Conservation (phyloP, 495 filamentous ascomycete species). For the Aspergillus campestris region DNA sequence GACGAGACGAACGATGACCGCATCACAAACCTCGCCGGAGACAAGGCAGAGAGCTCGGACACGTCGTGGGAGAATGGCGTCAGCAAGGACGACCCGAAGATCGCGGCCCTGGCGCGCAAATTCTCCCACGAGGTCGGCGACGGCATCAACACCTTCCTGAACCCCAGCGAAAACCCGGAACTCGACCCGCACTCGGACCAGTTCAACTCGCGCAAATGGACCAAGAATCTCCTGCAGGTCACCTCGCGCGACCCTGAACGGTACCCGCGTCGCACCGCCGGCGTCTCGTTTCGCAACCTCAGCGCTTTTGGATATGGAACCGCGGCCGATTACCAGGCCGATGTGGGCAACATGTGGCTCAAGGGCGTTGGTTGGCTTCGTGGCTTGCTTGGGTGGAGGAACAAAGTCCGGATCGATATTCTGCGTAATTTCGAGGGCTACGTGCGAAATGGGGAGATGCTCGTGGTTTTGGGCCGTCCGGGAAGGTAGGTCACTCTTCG, state of each 20-base stretch:
- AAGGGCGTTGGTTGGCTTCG: slow-evolving; percentile 39
- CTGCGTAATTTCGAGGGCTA: slow-evolving; percentile 70
- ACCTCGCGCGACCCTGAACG: slow-evolving; percentile 33
- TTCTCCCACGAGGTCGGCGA: slow-evolving; percentile 24
- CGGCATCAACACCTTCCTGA: slow-evolving; percentile 37
- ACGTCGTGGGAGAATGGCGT: slow-evolving; percentile 17
- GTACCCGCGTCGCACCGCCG: slow-evolving; percentile 34
- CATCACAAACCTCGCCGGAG: background rate
- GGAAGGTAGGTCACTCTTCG: slow-evolving; percentile 49
- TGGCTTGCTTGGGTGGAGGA: slow-evolving; percentile 38
- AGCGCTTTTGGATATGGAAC: slow-evolving; percentile 67
- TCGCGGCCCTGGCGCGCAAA: slow-evolving; percentile 31
- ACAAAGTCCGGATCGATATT: slow-evolving; percentile 60
- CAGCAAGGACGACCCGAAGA: slow-evolving; percentile 22
- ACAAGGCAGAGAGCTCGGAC: slow-evolving; percentile 11
- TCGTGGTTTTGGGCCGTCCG: slow-evolving; percentile 69
- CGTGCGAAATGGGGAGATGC: slow-evolving; percentile 70
- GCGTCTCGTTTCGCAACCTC: slow-evolving; percentile 49
- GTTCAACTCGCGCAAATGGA: slow-evolving; percentile 42
- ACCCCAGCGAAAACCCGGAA: slow-evolving; percentile 29
- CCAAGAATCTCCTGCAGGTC: slow-evolving; percentile 33
- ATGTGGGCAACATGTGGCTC: slow-evolving; percentile 56
- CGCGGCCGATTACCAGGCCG: slow-evolving; percentile 68
- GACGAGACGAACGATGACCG: slow-evolving; percentile 1
- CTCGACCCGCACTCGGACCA: slow-evolving; percentile 33